A percentile compares a stretch with the other conserved stretches of the same genome.
These are phyloP conservation scores for Loxodes magnus DNA, from an alignment of 73 alveolate genomes.

Conservation along the genomic window DNA sequence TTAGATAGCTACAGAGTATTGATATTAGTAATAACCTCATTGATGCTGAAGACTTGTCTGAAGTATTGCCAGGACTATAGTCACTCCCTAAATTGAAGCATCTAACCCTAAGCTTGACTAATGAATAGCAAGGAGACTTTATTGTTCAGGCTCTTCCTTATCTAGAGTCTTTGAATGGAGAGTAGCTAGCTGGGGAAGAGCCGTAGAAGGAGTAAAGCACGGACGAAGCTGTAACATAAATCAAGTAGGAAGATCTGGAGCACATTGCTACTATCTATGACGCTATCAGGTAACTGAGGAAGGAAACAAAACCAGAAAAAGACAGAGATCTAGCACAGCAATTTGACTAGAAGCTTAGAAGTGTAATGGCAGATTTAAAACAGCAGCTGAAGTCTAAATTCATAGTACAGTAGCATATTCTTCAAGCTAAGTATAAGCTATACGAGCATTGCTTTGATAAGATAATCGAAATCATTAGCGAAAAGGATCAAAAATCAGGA, in stretches of 20 bases:
- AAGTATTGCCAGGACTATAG: conserved; percentile 18
- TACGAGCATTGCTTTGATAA: conserved; percentile 19
- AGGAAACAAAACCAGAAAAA: conserved; percentile 31
- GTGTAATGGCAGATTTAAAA: conserved; percentile 15
- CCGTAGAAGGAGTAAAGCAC: background rate
- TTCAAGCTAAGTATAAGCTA: conserved; percentile 22
- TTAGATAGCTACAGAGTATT: conserved; percentile 13
- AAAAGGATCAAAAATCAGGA: conserved; percentile 10
- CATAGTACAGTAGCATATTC: conserved; percentile 13
- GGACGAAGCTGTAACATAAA: background rate
- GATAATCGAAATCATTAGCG: conserved; percentile 17
- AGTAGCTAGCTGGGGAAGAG: conserved; percentile 11
- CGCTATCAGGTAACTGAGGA: conserved; percentile 18
- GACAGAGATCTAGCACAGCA: conserved; percentile 39
- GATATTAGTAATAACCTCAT: conserved; percentile 29
- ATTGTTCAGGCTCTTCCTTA: conserved; percentile 12
- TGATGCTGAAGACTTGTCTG: conserved; percentile 18
- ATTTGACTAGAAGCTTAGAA: conserved; percentile 11
- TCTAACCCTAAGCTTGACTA: conserved; percentile 10
- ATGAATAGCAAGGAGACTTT: conserved; percentile 11
- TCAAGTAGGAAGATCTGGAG: conserved; percentile 27
- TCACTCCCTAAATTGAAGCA: conserved; percentile 23
- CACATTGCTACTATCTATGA: conserved; percentile 18
- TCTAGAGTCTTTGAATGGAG: conserved; percentile 10
- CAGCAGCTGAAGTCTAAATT: background rate